Conservation (phyloP, 148 eudicot genomes). For the Vaccinium vitisidaea region DNA sequence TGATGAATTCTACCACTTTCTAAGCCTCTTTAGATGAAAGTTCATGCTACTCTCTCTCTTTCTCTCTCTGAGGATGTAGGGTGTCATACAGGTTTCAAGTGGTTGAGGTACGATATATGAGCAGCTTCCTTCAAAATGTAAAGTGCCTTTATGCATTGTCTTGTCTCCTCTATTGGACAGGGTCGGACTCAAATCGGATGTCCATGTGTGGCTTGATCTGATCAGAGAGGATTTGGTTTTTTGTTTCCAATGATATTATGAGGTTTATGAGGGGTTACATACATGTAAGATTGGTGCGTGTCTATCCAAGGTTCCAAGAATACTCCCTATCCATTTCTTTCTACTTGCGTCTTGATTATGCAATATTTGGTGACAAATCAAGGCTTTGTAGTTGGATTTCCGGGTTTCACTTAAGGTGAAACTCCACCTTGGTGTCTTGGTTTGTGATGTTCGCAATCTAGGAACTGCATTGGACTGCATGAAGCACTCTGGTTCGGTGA, state of each 20-base stretch:
- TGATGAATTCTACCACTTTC: background rate
- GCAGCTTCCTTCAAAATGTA: background rate
- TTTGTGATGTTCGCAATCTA: background rate
- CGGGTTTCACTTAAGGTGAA: background rate
- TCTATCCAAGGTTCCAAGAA: slow-evolving; percentile 5
- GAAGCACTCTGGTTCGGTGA: background rate
- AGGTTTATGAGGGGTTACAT: background rate
- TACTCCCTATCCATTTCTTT: background rate
- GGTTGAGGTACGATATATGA: background rate
- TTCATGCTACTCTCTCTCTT: background rate
- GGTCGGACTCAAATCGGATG: background rate
- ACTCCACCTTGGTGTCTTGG: background rate
- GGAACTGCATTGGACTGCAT: background rate
- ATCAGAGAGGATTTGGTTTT: background rate
- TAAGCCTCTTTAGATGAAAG: background rate
- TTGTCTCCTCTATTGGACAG: background rate
- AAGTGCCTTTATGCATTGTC: background rate
- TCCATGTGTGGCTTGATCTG: background rate
- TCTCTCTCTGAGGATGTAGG: background rate
- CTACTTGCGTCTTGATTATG: background rate
- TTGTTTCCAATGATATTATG: background rate
- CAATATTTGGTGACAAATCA: background rate
- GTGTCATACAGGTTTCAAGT: background rate
- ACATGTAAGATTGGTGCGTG: background rate
- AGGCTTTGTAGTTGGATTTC: background rate